Percentiles rank a stretch among this genome's conserved stretches.
Conservation (phyloP, 495 filamentous ascomycete genomes). For the Cudoniella acicularis region DNA sequence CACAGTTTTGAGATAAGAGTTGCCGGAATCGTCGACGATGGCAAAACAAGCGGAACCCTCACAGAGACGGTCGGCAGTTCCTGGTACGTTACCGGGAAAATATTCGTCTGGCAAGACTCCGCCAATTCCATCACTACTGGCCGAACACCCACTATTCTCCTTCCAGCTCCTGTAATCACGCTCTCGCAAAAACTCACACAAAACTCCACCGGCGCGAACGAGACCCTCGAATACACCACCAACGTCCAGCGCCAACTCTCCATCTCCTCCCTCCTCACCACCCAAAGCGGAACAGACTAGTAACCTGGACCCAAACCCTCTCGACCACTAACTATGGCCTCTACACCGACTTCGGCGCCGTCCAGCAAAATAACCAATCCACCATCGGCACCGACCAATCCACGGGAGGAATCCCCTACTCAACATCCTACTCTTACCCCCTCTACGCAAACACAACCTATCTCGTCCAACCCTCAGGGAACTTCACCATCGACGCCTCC, state of each 20-base stretch:
- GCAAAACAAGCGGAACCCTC: slow-evolving; percentile 40
- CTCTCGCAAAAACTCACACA: slow-evolving; percentile 36
- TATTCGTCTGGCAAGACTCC: slow-evolving; percentile 68
- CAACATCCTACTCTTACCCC: slow-evolving; percentile 58
- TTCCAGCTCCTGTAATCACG: slow-evolving; percentile 28
- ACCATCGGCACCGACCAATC: slow-evolving; percentile 56
- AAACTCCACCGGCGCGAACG: slow-evolving; percentile 51
- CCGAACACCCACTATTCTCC: slow-evolving; percentile 11
- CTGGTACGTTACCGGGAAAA: slow-evolving; percentile 81
- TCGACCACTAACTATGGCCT: slow-evolving; percentile 56
- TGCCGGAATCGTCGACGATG: slow-evolving; percentile 55
- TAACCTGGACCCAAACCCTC: slow-evolving; percentile 62
- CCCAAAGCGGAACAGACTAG: slow-evolving; percentile 35
- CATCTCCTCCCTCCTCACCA: slow-evolving; percentile 47
- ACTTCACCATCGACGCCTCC: slow-evolving; percentile 55
- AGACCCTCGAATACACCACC: slow-evolving; percentile 58
- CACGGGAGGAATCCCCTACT: slow-evolving; percentile 37
- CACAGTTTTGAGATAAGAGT: slow-evolving; percentile 74
- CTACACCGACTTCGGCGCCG: slow-evolving; percentile 54
- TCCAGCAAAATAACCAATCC: slow-evolving; percentile 57
- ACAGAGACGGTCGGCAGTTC: slow-evolving; percentile 60
- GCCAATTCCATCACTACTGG: slow-evolving; percentile 49
- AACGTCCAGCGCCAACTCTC: slow-evolving; percentile 53
- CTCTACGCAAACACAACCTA: slow-evolving; percentile 57
- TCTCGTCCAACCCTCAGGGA: slow-evolving; percentile 38